Evolutionary conservation across 2,329 filamentous ascomycete genomes (phyloP).

Genomic region (Sclerotinia spermophila): DNA sequence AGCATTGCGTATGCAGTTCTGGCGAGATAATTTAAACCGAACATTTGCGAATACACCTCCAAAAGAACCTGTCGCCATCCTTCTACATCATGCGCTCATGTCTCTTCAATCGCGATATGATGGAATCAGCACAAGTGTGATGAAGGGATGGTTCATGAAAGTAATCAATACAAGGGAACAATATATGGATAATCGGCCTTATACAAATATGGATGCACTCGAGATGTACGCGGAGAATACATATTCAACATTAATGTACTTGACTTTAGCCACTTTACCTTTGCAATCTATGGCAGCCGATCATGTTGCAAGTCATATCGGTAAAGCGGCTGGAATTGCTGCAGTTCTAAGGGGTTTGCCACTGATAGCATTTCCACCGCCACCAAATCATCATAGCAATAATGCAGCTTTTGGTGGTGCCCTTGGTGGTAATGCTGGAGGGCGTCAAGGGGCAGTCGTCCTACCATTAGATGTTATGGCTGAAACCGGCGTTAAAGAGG

Average conservation of each 20-base stretch:
- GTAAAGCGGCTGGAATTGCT: slow-evolving; percentile 86
- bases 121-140: slow-evolving; percentile 39
- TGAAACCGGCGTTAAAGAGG: slow-evolving; percentile 73
- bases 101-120: slow-evolving; percentile 50
- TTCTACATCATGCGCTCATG: slow-evolving; percentile 70
- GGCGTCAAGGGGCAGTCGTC: slow-evolving; percentile 63
- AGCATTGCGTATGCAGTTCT: slow-evolving; percentile 89
- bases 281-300: slow-evolving; percentile 81
- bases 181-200: slow-evolving; percentile 79
- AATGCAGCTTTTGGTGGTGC: slow-evolving; percentile 42
- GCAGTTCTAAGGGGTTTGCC: slow-evolving; percentile 85
- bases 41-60: slow-evolving; percentile 76
- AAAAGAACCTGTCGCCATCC: slow-evolving; percentile 84
- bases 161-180: slow-evolving; percentile 79
- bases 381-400: slow-evolving; percentile 53
- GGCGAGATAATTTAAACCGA: slow-evolving; percentile 78
- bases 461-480: slow-evolving; percentile 90
- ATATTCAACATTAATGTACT: slow-evolving; percentile 87
- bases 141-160: slow-evolving; percentile 71
- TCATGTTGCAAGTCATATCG: slow-evolving; percentile 90
- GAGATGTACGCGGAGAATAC: slow-evolving; percentile 93
- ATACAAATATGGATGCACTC: slow-evolving; percentile 65
- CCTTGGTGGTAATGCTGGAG: slow-evolving; percentile 37
- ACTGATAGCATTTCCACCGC: slow-evolving; percentile 74
- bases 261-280: slow-evolving; percentile 75